Conservation (phyloP, 1,139 yeast genomes). For the Eremothecium sinecaudum region DNA sequence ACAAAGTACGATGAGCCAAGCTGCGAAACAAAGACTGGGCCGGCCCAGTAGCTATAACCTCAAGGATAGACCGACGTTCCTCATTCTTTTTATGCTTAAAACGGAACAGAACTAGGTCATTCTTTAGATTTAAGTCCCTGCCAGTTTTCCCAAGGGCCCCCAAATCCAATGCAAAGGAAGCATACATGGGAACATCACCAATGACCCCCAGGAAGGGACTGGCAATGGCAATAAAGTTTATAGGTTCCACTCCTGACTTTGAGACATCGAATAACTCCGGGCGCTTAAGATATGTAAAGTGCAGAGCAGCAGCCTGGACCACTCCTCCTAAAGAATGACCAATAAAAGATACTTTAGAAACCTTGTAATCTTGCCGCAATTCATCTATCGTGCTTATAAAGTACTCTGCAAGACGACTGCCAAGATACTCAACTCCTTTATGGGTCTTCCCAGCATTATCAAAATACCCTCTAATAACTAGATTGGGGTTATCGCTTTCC, state of each 20-base stretch:
- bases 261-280: constrained; percentile 43
- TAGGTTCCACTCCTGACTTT: constrained; percentile 36
- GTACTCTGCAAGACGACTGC: constrained; percentile 49
- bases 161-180: constrained; percentile 49
- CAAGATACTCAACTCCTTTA: constrained; percentile 51
- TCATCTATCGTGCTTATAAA: constrained; percentile 41
- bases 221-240: constrained; percentile 50
- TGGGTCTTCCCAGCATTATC: constrained; percentile 57
- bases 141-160: constrained; percentile 60
- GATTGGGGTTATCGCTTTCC: constrained; percentile 31
- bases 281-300: constrained; percentile 40
- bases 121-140: constrained; percentile 44
- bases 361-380: constrained; percentile 31
- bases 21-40: constrained; percentile 41
- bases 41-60: constrained; percentile 45
- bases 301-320: constrained; percentile 55
- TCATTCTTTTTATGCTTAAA: not conserved
- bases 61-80: constrained; percentile 36
- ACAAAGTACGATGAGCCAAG: constrained; percentile 44
- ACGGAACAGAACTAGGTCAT: not conserved
- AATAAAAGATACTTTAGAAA: constrained; percentile 46
- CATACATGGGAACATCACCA: constrained; percentile 50
- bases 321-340: constrained; percentile 64
- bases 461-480: constrained; percentile 50
- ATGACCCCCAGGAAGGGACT: constrained; percentile 55